Evolutionary conservation across 352 stramenopile species (phyloP).

Genomic region (Globisporangium middletonii): DNA sequence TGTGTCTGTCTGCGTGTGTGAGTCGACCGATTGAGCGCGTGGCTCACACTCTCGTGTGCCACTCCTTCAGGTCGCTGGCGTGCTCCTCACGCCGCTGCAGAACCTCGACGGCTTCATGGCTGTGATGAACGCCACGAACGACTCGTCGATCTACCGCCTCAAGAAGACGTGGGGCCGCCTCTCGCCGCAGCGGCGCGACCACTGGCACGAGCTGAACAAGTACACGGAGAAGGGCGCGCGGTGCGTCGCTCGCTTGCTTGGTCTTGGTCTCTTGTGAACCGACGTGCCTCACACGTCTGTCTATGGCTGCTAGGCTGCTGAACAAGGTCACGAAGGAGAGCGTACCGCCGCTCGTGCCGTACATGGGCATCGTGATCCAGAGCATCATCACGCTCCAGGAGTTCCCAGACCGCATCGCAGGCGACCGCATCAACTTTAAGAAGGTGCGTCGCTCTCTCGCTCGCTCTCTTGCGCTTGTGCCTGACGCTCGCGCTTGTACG

Average conservation of each 20-base stretch:
- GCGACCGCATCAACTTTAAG: slow-evolving; percentile 84
- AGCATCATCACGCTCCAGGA: slow-evolving; percentile 82
- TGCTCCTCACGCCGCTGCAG: slow-evolving; percentile 68
- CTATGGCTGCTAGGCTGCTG: slow-evolving; percentile 24
- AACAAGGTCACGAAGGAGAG: slow-evolving; percentile 80
- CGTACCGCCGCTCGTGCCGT: slow-evolving; percentile 65
- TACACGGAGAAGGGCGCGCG: slow-evolving; percentile 78
- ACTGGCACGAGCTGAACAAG: slow-evolving; percentile 82
- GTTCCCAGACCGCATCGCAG: slow-evolving; percentile 70
- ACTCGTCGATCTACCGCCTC: slow-evolving; percentile 80
- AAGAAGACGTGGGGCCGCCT: slow-evolving; percentile 85
- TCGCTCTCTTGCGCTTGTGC: too few species aligned
- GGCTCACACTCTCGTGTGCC: not conserved
- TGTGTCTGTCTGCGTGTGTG: not conserved
- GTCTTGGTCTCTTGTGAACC: not conserved
- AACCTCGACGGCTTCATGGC: slow-evolving; percentile 89
- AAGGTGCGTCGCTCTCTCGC: slow-evolving; percentile 31
- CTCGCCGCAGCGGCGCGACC: slow-evolving; percentile 54
- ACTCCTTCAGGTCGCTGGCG: slow-evolving; percentile 45
- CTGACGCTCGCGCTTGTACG: not conserved
- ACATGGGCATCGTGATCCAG: slow-evolving; percentile 83
- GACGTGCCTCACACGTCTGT: too few species aligned
- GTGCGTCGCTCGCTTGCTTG: slow-evolving; percentile 9
- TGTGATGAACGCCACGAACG: slow-evolving; percentile 87
- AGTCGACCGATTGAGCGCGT: not conserved